Percentiles rank a stretch among this genome's conserved stretches.
phyloP scores from a whole-genome alignment of 1,284 basidiomycete species.

The Rhodotorula mucilaginosa region DNA sequence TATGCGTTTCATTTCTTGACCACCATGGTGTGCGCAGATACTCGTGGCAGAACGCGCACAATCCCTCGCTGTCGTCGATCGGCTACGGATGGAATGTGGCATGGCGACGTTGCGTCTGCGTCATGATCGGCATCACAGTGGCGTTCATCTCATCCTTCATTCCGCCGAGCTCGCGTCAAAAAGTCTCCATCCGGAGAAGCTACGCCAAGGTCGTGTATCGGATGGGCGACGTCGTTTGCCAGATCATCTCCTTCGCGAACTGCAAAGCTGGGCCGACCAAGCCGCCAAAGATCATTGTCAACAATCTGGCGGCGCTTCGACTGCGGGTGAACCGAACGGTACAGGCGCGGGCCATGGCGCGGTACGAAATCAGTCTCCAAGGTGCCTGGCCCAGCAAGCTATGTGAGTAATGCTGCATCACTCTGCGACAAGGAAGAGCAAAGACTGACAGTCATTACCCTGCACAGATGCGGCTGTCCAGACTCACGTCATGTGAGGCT shows the following conservation, averaged over 20 bases:
- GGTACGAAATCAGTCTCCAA: conserved; percentile 29
- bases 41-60: conserved; percentile 44
- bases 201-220: conserved; percentile 33
- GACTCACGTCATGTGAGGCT: conserved; percentile 20
- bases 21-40: background rate
- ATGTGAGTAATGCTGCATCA: conserved; percentile 11
- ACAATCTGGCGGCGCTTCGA: conserved; percentile 29
- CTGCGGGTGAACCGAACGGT: conserved; percentile 33
- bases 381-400: conserved; percentile 35
- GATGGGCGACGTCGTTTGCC: conserved; percentile 32
- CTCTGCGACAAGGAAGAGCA: background rate
- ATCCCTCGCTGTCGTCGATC: conserved; percentile 46
- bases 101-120: conserved; percentile 49
- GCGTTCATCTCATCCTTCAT: conserved; percentile 34
- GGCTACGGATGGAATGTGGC: conserved; percentile 53
- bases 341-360: conserved; percentile 26
- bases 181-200: conserved; percentile 32
- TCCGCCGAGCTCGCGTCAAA: conserved; percentile 31
- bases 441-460: background rate
- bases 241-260: conserved; percentile 35
- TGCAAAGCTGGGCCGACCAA: conserved; percentile 30
- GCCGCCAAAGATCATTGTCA: conserved; percentile 33
- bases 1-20: background rate
- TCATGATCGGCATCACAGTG: conserved; percentile 21
- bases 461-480: conserved; percentile 23